Evolutionary conservation across 306 rosid species (phyloP), one percentile per base, ranked within the genome.

Genomic region (Citrullus mucosospermus): DNA sequence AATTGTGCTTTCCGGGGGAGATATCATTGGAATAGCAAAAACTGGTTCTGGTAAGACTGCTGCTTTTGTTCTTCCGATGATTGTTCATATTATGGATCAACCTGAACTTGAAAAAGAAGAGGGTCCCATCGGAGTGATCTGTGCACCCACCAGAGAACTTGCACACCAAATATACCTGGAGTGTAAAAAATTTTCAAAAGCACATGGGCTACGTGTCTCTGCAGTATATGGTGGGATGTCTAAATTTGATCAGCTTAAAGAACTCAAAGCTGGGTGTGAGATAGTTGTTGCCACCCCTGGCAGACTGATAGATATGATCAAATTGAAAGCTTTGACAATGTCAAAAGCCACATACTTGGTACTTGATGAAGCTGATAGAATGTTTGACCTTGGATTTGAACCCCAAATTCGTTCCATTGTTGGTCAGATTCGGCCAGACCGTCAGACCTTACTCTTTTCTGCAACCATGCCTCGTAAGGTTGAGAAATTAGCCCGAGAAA

Each of bases 151-250:
- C 32, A 87, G 99, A 81, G 99, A 95, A 75, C 79, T 95, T 55
- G 99, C 99, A 2, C 97, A 95, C 84, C 99, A 95, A 83, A 92
- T 95, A 86, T 90, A 84, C 83, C 67, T 95, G 12, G 99, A 95
- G 88, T 76, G 90, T 59, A 95, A 92, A 87, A 95, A 95, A 78
- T 95, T 95, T 82, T 84, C 99, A 13, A 95, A 95, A 77, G 65
- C 96, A 1, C 83, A 91, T 68, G 93, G 97, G 32, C 66, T 95
- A 30, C 93, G 97, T 8, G 96, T 95, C 46, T 84, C 92, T 75
- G 97, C 97, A 82, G 97, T 95, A 71, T 95, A 89, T 74, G 99
- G 99, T 87, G 99, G 99, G 68, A 95, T 95, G 99, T 95, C 99
- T 8, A 95, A 95, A 83, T 93, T 95, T 39, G 99, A 95, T 9